phyloP scores from a whole-genome alignment of 176 grass and related monocot genomes.

The Rhynchospora breviuscula region DNA sequence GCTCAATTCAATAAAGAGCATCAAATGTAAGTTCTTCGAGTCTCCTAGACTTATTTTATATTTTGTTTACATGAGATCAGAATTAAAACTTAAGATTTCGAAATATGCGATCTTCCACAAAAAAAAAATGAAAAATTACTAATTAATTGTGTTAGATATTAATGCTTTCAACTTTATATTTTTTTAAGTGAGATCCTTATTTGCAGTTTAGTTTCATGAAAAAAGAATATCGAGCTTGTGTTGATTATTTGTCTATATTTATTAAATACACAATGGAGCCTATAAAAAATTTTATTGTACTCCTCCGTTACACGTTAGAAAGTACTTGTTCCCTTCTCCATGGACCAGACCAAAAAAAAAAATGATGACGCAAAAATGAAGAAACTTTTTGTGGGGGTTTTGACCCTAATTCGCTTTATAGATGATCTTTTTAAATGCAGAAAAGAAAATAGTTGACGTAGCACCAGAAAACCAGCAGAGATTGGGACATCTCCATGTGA shows the following conservation, averaged over 20 bases:
- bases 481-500: conserved; percentile 23
- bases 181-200: neutral
- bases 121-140: too few species aligned
- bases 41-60: too few species aligned
- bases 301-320: neutral
- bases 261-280: neutral
- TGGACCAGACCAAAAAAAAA: neutral
- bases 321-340: neutral
- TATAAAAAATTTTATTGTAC: neutral
- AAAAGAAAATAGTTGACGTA: neutral
- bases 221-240: neutral
- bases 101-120: too few species aligned
- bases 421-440: neutral
- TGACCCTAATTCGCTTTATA: neutral
- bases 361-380: neutral
- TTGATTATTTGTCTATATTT: neutral
- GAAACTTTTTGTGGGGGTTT: neutral
- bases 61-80: too few species aligned
- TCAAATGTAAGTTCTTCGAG: too few species aligned
- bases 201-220: neutral
- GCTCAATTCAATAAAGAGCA: too few species aligned
- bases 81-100: too few species aligned
- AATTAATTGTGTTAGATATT: too few species aligned
- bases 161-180: neutral
- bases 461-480: conserved; percentile 23